A percentile compares a stretch with the other conserved stretches of the same genome.
phyloP scores from a whole-genome alignment of 352 stramenopile genomes.

The Aphanomyces stellatus region DNA sequence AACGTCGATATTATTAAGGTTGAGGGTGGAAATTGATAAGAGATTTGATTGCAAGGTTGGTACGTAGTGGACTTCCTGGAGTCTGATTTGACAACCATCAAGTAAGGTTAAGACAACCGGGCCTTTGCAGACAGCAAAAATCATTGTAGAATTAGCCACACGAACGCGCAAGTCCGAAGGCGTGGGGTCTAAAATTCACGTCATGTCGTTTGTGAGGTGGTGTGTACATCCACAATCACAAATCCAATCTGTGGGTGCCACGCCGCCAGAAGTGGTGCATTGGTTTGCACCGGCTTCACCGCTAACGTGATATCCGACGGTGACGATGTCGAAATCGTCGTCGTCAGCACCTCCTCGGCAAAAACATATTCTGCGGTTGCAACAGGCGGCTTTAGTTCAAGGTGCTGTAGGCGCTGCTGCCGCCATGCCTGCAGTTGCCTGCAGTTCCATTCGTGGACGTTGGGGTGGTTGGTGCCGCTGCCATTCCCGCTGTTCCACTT shows the following conservation, averaged over 20 bases:
- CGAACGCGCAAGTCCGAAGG: neutral
- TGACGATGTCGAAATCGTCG: neutral
- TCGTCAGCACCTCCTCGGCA: neutral
- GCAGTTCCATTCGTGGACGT: neutral
- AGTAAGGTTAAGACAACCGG: neutral
- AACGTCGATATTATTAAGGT: neutral
- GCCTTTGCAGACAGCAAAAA: neutral
- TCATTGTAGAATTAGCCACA: neutral
- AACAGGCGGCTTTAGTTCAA: neutral
- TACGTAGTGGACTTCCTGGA: neutral
- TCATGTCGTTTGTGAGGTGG: neutral
- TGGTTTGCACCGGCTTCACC: neutral
- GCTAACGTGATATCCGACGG: neutral
- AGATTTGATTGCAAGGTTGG: neutral
- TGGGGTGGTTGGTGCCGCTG: neutral
- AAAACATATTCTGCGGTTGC: neutral
- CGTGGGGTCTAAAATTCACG: neutral
- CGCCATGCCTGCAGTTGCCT: neutral
- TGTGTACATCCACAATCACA: conserved; percentile 2
- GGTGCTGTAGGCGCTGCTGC: too few relatives aligned
- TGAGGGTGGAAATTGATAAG: neutral
- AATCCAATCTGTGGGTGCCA: neutral
- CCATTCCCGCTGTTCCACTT: neutral
- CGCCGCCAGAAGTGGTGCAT: neutral
- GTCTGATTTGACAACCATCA: neutral